Base-by-base conservation (phyloP, 495 filamentous ascomycete species). In the Hypoxylon cercidicola region DNA sequence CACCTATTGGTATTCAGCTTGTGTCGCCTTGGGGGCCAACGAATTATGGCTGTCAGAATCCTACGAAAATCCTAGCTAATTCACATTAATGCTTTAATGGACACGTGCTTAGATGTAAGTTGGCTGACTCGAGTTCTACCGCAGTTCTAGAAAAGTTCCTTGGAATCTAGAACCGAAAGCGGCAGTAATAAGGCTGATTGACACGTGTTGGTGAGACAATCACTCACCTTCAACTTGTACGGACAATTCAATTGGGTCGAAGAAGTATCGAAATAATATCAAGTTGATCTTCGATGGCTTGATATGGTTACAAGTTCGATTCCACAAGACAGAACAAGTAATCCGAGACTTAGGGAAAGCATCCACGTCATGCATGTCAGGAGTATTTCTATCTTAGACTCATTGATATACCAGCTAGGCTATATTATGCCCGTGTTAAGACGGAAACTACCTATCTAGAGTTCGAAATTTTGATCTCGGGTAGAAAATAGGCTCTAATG, bases 21-120 rank as follows among this genome's bases (percentile, higher is more conserved):
- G 30, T 32, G 30, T 32, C 30, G 30, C 30, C 30, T 16, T 15
- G 18, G 23, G 46, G 7, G n/a, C 59, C 55, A 62, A 59, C 59
- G 47, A 62, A 19, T 21, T 32, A 15, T 52, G 9, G 34, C 23
- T 30, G 21, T 59, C 54, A 20, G 48, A 15, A 58, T 58, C 62
- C 54, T 60, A 62, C 64, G 49, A 55, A 41, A 30, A 50, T 50
- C 43, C 44, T 40, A 39, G 32, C 35, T 45, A 32, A 32, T 32
- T 47, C 19, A 45, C 3, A 16, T n/a, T 12, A 4, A 40, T 40
- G 13, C 1, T 16, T 25, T 32, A 32, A 32, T 32, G 7, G 8
- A 32, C 30, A 32, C 30, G 30, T 32, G 30, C 30, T 32, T 32
- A 7, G 5, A 32, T 32, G 7, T 11, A 1, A 40, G 37, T 3